Percentiles rank a stretch among this genome's conserved stretches.
Evolutionary conservation across 2,329 filamentous ascomycete species (phyloP).

Genomic region (Rhynchosporium secalis): DNA sequence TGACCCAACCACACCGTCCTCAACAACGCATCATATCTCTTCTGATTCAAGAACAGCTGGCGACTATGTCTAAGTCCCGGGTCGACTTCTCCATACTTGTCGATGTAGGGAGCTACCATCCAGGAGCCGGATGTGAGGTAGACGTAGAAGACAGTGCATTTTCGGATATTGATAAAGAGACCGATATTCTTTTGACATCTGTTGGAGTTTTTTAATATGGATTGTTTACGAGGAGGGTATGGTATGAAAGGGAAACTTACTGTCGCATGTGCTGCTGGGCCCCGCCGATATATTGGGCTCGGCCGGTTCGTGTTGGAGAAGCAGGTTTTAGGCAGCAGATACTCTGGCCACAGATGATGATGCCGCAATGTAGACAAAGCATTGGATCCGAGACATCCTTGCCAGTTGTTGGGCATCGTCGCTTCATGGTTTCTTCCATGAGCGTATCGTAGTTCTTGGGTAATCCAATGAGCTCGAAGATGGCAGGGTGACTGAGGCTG

Average conservation of each 20-base stretch:
- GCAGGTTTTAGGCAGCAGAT: conserved; percentile 77
- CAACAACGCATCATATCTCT: conserved; percentile 85
- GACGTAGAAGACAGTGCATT: conserved; percentile 88
- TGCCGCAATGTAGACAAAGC: conserved; percentile 91
- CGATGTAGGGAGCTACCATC: conserved; percentile 86
- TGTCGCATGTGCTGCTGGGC: conserved; percentile 87
- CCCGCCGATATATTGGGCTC: conserved; percentile 63
- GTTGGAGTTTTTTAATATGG: conserved; percentile 30
- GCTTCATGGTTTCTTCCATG: conserved; percentile 85
- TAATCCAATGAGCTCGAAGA: conserved; percentile 90
- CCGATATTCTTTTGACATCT: conserved; percentile 89
- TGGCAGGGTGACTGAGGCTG: conserved; percentile 74
- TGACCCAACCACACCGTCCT: conserved; percentile 85
- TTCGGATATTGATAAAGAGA: conserved; percentile 95
- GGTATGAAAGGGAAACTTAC: conserved; percentile 52
- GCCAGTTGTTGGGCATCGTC: conserved; percentile 83
- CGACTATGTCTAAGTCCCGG: conserved; percentile 84
- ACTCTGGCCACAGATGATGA: conserved; percentile 94
- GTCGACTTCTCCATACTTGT: conserved; percentile 94
- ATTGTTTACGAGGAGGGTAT: neutral
- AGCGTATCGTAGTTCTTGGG: conserved; percentile 90
- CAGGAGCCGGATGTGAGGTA: conserved; percentile 82
- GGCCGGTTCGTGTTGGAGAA: conserved; percentile 38
- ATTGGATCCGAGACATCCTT: conserved; percentile 90
- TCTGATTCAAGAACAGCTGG: conserved; percentile 90